phyloP scores from a whole-genome alignment of 768 basidiomycete genomes.

The Tulasnella sp. region DNA sequence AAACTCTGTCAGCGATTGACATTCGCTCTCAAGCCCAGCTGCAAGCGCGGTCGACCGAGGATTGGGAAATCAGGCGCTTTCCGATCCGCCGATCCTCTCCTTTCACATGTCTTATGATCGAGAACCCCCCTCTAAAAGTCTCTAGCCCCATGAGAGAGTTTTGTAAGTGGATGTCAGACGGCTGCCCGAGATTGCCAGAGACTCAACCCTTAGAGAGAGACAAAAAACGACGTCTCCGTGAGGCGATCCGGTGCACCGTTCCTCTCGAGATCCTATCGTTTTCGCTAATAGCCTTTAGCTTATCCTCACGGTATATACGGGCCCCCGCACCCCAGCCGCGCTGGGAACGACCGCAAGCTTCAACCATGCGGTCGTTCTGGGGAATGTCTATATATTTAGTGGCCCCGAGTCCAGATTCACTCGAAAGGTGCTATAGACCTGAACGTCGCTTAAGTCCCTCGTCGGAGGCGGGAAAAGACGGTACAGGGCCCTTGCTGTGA shows the following conservation, averaged over 20 bases:
- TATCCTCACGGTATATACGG: neutral
- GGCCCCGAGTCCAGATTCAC: too few species aligned
- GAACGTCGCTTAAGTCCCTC: neutral
- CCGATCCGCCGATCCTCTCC: neutral
- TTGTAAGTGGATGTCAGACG: too few species aligned
- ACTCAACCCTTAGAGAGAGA: neutral
- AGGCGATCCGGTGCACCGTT: neutral
- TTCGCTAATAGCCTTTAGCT: neutral
- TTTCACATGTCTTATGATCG: neutral
- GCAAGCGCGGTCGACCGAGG: neutral
- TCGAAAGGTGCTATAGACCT: too few species aligned
- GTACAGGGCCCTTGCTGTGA: neutral
- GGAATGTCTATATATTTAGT: neutral
- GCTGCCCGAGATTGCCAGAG: neutral
- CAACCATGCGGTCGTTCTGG: neutral
- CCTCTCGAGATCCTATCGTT: neutral
- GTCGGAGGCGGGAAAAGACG: neutral
- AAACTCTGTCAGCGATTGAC: neutral
- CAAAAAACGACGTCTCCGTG: slow-evolving; percentile 1
- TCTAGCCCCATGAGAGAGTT: neutral
- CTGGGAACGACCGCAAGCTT: neutral
- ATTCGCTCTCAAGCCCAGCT: neutral
- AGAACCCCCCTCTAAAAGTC: neutral
- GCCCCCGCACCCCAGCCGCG: neutral
- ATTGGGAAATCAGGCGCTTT: neutral